phyloP scores from a whole-genome alignment of 331 rosid genomes.

The Phaseolus coccineus region DNA sequence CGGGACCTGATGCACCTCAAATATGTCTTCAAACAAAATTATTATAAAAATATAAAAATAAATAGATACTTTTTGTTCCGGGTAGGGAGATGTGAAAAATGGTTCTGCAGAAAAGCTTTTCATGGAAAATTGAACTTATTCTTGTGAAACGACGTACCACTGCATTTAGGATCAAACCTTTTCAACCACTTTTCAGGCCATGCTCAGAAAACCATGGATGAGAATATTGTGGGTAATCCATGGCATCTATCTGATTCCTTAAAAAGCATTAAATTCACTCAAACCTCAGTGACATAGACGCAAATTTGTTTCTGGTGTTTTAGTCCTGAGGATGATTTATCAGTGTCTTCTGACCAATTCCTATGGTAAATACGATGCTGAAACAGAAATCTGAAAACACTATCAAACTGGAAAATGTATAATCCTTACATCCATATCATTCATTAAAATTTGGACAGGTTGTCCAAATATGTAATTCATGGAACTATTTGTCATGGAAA shows the following conservation, averaged over 20 bases:
- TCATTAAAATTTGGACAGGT: constrained; percentile 47
- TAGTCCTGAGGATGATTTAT: background rate
- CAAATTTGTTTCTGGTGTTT: background rate
- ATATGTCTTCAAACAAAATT: background rate
- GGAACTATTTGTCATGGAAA: constrained; percentile 29
- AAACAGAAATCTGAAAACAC: constrained; percentile 5
- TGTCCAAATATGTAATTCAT: constrained; percentile 32
- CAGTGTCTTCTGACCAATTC: background rate
- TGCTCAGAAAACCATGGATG: background rate
- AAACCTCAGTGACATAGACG: background rate
- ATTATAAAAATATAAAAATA: background rate
- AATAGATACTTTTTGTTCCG: background rate
- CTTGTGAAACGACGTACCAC: background rate
- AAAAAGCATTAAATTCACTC: background rate
- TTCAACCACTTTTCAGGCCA: background rate
- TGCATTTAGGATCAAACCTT: background rate
- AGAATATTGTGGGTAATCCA: background rate
- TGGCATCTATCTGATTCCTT: background rate
- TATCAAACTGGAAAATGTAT: background rate
- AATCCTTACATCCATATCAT: constrained; percentile 27
- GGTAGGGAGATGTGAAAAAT: background rate
- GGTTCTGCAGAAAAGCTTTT: background rate
- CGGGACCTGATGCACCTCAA: background rate
- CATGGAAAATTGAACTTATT: background rate
- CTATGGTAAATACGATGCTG: background rate